Evolutionary conservation across 768 basidiomycete genomes (phyloP), one percentile per base, ranked within the genome.

Genomic region (Pleurotus eryngii): DNA sequence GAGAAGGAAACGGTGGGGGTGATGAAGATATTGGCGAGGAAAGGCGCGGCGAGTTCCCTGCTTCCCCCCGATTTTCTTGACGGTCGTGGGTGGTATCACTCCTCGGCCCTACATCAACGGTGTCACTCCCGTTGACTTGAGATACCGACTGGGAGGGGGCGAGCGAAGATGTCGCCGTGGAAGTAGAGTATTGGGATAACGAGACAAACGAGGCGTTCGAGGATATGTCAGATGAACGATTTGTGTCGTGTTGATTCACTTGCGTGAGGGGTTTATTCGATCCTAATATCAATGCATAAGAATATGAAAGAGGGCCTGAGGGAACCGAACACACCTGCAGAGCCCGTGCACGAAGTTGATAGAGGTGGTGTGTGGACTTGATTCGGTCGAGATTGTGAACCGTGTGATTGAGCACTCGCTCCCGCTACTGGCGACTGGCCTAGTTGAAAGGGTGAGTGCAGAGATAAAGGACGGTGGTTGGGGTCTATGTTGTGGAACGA

Each of bases 61-160:
- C 2, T 35, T 35, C 30, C 30, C 8, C 8, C n/a, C n/a, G n/a
- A n/a, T n/a, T n/a, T 5, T 45, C 42, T 45, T 45, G 42, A 45
- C 7, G 42, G 5, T 45, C 27, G 3, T 30, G 30, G 20, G 9
- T 2, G 5, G 58, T 56, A 49, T 48, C 60, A 39, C 43, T 53
- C 27, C 37, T 58, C 54, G 20, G 58, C 3, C 3, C 30, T 35
- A 11, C 8, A 9, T 11, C 30, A 35, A 9, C 30, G 49, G 9
- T 5, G 61, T 37, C 2, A 51, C 62, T n/a, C 57, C 66, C 57
- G 46, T 71, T 70, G 49, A 79, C 74, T 69, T 90, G 86, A 15
- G 89, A 90, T 2, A 86, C 86, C 2, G 87, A 89, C 60, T 89
- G 89, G 5, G 88, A 90, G n/a, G 87, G 88, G 0, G 83, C 81